Conservation (phyloP, 2,329 filamentous ascomycete species). For the Fusarium stilboides region DNA sequence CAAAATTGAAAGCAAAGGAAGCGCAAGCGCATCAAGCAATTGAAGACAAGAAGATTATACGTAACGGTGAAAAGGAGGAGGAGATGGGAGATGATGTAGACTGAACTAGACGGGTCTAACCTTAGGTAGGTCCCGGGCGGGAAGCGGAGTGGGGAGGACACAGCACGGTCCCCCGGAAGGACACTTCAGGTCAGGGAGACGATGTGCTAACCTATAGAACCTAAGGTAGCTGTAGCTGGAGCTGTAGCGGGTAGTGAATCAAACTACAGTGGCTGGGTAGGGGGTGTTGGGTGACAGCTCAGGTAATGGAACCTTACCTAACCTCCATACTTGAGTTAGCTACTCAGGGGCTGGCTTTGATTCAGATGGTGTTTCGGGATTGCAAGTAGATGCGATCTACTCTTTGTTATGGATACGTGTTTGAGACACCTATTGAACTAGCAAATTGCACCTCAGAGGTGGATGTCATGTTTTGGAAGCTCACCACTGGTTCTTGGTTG, state of each 20-base stretch:
- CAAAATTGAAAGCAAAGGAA: conserved; percentile 42
- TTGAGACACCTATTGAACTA: too few relatives aligned
- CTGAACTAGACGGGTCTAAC: conserved; percentile 13
- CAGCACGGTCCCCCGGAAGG: conserved; percentile 27
- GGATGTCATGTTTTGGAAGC: too few relatives aligned
- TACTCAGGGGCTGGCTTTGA: conserved; percentile 23
- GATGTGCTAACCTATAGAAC: conserved; percentile 12
- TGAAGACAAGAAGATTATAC: conserved; percentile 30
- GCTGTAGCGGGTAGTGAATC: conserved; percentile 39
- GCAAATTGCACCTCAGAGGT: too few relatives aligned
- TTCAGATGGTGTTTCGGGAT: conserved; percentile 40
- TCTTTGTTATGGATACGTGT: conserved; percentile 4
- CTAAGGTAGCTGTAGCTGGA: too few relatives aligned
- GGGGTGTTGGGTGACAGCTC: conserved; percentile 15
- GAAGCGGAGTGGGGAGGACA: conserved; percentile 38
- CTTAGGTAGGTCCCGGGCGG: conserved; percentile 30
- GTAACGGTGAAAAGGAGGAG: conserved; percentile 44
- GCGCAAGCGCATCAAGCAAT: conserved; percentile 45
- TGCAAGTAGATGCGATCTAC: conserved; percentile 1
- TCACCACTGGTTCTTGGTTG: too few relatives aligned
- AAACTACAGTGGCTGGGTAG: conserved; percentile 24
- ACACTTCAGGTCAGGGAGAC: conserved; percentile 20
- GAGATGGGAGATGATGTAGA: conserved; percentile 44
- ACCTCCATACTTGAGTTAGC: conserved; percentile 7
- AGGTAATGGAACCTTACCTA: neutral